Base-by-base conservation (phyloP, 805 yeast species). In the Metschnikowia hibisci region DNA sequence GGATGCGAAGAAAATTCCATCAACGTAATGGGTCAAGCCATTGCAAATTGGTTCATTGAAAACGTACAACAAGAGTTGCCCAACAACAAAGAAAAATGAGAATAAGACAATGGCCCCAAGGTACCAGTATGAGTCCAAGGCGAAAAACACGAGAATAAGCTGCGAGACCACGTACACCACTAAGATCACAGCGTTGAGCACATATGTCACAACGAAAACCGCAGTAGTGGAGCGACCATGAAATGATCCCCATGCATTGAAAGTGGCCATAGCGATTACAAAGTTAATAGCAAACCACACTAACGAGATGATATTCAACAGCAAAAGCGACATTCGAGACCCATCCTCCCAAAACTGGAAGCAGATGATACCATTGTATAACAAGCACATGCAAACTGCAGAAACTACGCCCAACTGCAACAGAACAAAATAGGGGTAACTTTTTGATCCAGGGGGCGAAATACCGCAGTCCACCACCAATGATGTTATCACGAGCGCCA, bases 301-400 rank as follows among this genome's bases (percentile, higher is more conserved):
- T 1, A 71, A 39, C n/a, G 87, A 71, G 1, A 78, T 52, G 3
- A 73, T 39, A 46, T 87, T 71, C 32, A 85, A 62, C 3, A 71
- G 57, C 60, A 78, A 64, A 71, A 87, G 74, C 1, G 96, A 81
- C 44, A 59, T 69, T 13, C 62, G 57, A 1, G 96, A 84, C 14
- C 97, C 97, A 62, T 91, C 99, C 62, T 90, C 97, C 95, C 96
- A 93, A 28, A 90, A 65, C 62, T 89, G 93, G 62, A 88, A 88
- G 14, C 91, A 90, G 14, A 89, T 64, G 4, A 93, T 58, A 4
- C 97, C 96, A 47, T 84, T 82, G 41, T 80, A 69, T 58, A 86
- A 66, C 41, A 91, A 62, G 32, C 84, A 64, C 71, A 82, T 72
- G 57, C 95, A 85, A 27, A 82, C 74, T 0, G 86, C 82, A 10